These are phyloP conservation scores for Cutaneotrichosporon sp. DNA, from an alignment of 1,284 basidiomycete genomes.

Conservation along the genomic window DNA sequence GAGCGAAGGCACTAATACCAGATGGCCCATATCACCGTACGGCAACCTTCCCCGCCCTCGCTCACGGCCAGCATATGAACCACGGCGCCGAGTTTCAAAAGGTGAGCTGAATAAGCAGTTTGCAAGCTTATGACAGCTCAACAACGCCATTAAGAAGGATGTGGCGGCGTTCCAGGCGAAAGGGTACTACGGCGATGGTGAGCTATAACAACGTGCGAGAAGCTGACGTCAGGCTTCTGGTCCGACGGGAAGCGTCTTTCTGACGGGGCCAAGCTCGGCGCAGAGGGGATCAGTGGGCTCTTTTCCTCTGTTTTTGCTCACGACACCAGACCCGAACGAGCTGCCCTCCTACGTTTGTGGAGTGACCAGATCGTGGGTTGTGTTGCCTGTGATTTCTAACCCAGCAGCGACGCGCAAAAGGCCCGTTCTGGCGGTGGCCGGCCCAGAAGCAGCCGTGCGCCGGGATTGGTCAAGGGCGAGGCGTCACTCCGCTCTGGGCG, in stretches of 20 bases:
- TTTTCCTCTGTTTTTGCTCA: background rate
- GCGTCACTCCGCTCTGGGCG: slow-evolving; percentile 39
- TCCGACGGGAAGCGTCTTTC: slow-evolving; percentile 39
- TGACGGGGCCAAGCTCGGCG: slow-evolving; percentile 39
- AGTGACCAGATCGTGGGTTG: slow-evolving; percentile 34
- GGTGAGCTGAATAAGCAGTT: slow-evolving; percentile 13
- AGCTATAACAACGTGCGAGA: background rate
- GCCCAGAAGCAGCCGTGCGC: slow-evolving; percentile 21
- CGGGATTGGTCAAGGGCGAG: slow-evolving; percentile 38
- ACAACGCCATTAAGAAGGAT: slow-evolving; percentile 41
- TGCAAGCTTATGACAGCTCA: slow-evolving; percentile 27
- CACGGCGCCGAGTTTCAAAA: slow-evolving; percentile 46
- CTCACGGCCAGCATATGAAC: slow-evolving; percentile 43
- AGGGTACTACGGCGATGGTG: slow-evolving; percentile 46
- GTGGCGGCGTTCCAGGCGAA: slow-evolving; percentile 34
- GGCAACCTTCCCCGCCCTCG: background rate
- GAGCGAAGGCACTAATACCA: slow-evolving; percentile 11
- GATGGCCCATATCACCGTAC: slow-evolving; percentile 47
- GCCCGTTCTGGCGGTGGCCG: slow-evolving; percentile 21
- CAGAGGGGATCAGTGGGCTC: slow-evolving; percentile 33
- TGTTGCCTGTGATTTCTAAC: background rate
- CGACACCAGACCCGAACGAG: slow-evolving; percentile 26
- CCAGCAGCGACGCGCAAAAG: slow-evolving; percentile 33
- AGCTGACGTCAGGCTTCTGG: slow-evolving; percentile 35
- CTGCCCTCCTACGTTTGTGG: slow-evolving; percentile 46